Evolutionary conservation across 495 filamentous ascomycete species (phyloP), one percentile per base, ranked within the genome.

Genomic region (Aspergillus haitiensis): DNA sequence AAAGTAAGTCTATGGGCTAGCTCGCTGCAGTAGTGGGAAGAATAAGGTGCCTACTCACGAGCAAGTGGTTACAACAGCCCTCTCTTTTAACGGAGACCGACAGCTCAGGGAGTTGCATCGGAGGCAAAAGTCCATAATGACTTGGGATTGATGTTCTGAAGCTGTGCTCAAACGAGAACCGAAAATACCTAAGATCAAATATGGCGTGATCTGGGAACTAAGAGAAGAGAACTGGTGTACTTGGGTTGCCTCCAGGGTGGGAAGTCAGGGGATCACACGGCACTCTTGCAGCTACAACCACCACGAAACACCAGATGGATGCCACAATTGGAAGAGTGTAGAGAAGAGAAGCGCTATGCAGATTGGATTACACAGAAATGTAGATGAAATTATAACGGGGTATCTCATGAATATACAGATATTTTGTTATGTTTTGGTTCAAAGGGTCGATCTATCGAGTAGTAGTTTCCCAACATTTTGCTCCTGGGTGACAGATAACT

Each of bases 21-120:
- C 15, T 9, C 6, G 7, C 13, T 11, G 13, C 27, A 36, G 21
- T 18, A 36, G 27, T 34, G 2, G 1, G 39, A 12, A 16, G 35
- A 31, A 27, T 52, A 61, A 18, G 34, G 52, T 36, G 46, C 35
- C 12, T 34, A 59, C 63, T 62, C 66, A 91, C 91, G 88, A 90
- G 83, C 93, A 98, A 21, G 90, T 95, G 5, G 93, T 97, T 39
- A 97, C 92, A 0, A 97, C 84, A 5, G 93, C 93, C 55, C 84
- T 82, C 48, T 90, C 86, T 32, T 82, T 82, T 37, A 97, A 78
- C 58, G 87, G 81, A n/a, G 72, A 71, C 42, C 90, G 84, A 62
- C 93, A 97, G 58, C 87, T 92, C 21, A 92, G 80, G 36, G 83
- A 81, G 71, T 98, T 97, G 79, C 93, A 98, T 35, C 85, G 79